Evolutionary conservation across 441 rosid species (phyloP).

Genomic region (Adansonia madagascariensis): DNA sequence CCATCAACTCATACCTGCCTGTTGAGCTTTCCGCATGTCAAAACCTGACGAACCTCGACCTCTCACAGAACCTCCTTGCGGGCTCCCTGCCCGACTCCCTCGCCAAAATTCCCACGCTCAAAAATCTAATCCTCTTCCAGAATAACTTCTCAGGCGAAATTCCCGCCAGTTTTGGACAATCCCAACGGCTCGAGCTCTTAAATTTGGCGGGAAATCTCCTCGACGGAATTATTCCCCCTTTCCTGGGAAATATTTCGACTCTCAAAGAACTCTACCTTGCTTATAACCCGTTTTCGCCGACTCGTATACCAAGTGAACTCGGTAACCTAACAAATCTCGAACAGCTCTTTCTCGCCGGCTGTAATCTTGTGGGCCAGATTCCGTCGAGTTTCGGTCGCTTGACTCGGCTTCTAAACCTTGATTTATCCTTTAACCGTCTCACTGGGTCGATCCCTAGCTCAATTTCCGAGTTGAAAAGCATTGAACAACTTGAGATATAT

Average conservation of each 20-base stretch:
- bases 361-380: conserved; percentile 50
- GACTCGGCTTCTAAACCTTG: conserved; percentile 43
- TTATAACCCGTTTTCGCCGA: conserved; percentile 52
- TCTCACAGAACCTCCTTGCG: conserved; percentile 53
- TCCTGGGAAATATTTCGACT: conserved; percentile 53
- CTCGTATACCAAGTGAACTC: conserved; percentile 49
- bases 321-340: conserved; percentile 56
- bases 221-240: conserved; percentile 47
- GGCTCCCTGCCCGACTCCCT: conserved; percentile 54
- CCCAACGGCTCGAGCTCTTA: conserved; percentile 48
- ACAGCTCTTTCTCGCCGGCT: conserved; percentile 57
- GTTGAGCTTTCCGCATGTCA: conserved; percentile 43
- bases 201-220: conserved; percentile 52
- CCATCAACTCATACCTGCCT: conserved; percentile 55
- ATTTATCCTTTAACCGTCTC: conserved; percentile 48
- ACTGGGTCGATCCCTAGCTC: conserved; percentile 56
- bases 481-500: conserved; percentile 60
- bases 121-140: conserved; percentile 39
- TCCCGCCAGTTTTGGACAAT: conserved; percentile 53
- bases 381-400: conserved; percentile 41
- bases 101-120: conserved; percentile 43
- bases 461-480: conserved; percentile 41
- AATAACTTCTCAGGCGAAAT: conserved; percentile 63
- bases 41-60: conserved; percentile 44
- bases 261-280: conserved; percentile 53